These are phyloP conservation scores for Sclerotinia glacialis DNA, from an alignment of 2,329 filamentous ascomycete species.

Conservation along the genomic window DNA sequence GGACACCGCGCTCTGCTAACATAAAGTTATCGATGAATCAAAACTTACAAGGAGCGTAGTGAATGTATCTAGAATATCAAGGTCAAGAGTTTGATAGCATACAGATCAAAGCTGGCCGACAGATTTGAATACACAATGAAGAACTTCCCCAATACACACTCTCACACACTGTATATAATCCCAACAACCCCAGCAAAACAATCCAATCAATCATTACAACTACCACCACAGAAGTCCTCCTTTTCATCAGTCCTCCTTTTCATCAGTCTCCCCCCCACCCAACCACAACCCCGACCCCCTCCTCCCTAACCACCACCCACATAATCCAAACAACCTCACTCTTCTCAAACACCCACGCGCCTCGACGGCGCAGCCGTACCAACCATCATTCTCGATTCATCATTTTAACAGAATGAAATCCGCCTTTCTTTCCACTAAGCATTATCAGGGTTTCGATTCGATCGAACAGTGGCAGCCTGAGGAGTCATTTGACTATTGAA, in stretches of 20 bases:
- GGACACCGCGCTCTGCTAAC: too few species aligned
- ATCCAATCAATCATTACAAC: too few species aligned
- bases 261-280: too few species aligned
- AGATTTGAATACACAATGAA: too few species aligned
- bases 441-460: not conserved
- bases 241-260: too few species aligned
- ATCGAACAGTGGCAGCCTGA: not conserved
- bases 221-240: too few species aligned
- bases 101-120: not conserved
- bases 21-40: not conserved
- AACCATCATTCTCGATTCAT: too few species aligned
- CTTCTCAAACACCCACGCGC: not conserved
- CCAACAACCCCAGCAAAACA: too few species aligned
- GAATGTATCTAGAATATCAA: not conserved
- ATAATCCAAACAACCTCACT: too few species aligned
- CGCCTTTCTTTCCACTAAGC: constrained; percentile 2
- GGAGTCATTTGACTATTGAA: not conserved
- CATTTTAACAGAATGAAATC: not conserved
- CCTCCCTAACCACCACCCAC: too few species aligned
- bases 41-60: not conserved
- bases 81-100: not conserved
- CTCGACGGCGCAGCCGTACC: not conserved
- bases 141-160: too few species aligned
- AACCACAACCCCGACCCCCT: not conserved
- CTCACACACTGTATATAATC: too few species aligned